A percentile compares a stretch with the other conserved stretches of the same genome.
Evolutionary conservation across 2,329 filamentous ascomycete species (phyloP).

Genomic region (Colletotrichum simmondsii): DNA sequence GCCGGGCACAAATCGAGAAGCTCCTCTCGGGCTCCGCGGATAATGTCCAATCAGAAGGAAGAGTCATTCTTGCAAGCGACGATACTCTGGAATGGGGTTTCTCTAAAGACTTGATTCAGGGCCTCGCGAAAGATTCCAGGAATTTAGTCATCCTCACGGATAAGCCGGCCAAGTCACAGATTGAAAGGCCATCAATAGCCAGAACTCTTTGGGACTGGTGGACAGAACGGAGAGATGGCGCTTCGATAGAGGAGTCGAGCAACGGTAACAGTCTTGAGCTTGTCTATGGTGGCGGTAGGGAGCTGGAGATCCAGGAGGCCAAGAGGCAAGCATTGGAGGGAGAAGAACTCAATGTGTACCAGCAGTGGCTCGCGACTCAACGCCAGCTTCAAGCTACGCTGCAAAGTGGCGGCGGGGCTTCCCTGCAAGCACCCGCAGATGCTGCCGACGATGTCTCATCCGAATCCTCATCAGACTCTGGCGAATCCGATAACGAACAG

Average conservation of each 20-base stretch:
- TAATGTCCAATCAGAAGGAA: slow-evolving; percentile 58
- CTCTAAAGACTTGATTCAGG: slow-evolving; percentile 81
- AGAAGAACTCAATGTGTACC: slow-evolving; percentile 83
- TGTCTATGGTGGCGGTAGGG: slow-evolving; percentile 72
- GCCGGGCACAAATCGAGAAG: slow-evolving; percentile 81
- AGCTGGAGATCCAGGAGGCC: slow-evolving; percentile 70
- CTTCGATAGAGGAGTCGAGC: slow-evolving; percentile 65
- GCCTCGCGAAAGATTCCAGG: slow-evolving; percentile 78
- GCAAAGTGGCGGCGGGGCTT: slow-evolving; percentile 74
- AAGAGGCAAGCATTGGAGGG: slow-evolving; percentile 75
- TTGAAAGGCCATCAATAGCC: slow-evolving; percentile 69
- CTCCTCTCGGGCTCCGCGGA: slow-evolving; percentile 63
- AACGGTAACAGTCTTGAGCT: slow-evolving; percentile 72
- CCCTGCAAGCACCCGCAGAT: slow-evolving; percentile 76
- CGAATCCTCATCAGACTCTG: slow-evolving; percentile 85
- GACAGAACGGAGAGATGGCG: slow-evolving; percentile 73
- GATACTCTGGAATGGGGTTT: slow-evolving; percentile 94
- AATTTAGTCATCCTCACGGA: slow-evolving; percentile 93
- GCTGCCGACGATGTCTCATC: slow-evolving; percentile 86
- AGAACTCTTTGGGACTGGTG: slow-evolving; percentile 85
- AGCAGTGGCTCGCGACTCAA: slow-evolving; percentile 92
- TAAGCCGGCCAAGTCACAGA: slow-evolving; percentile 61
- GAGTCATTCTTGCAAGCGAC: slow-evolving; percentile 92
- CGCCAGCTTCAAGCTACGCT: slow-evolving; percentile 86
- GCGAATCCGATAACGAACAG: slow-evolving; percentile 89